A percentile compares a stretch with the other conserved stretches of the same genome.
These are phyloP conservation scores for Debaryomyces psychrophilus DNA, from an alignment of 1,139 yeast genomes.

Conservation along the genomic window DNA sequence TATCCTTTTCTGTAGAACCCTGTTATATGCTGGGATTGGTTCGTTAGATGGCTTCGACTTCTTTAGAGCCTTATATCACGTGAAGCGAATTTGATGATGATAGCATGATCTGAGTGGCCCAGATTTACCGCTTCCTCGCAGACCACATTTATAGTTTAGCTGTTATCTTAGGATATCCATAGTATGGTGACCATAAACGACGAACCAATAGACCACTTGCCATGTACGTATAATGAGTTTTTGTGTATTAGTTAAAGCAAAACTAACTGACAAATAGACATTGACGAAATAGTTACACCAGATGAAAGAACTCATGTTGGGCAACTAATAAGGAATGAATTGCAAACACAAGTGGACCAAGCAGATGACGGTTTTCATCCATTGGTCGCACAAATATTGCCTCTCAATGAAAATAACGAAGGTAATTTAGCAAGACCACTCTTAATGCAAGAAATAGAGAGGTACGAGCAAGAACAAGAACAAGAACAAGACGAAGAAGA, in stretches of 20 bases:
- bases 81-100: not conserved
- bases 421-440: conserved; percentile 19
- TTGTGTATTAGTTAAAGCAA: not conserved
- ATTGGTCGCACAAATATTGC: conserved; percentile 30
- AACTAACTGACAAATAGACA: conserved; percentile 23
- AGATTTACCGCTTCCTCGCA: not conserved
- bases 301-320: conserved; percentile 41
- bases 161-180: not conserved
- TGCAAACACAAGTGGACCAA: conserved; percentile 18
- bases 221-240: conserved; percentile 22
- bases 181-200: conserved; percentile 31
- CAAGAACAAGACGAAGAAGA: conserved; percentile 26
- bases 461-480: conserved; percentile 38
- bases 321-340: conserved; percentile 33
- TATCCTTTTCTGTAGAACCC: not conserved
- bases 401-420: conserved; percentile 19
- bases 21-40: not conserved
- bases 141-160: not conserved
- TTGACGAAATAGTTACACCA: conserved; percentile 34
- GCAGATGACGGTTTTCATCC: conserved; percentile 28
- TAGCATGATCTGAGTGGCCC: not conserved
- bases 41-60: no score
- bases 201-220: conserved; percentile 38
- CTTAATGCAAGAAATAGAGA: conserved; percentile 30
- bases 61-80: not conserved